Conservation (phyloP, 768 basidiomycete genomes). For the Coprinopsis marcescibilis region DNA sequence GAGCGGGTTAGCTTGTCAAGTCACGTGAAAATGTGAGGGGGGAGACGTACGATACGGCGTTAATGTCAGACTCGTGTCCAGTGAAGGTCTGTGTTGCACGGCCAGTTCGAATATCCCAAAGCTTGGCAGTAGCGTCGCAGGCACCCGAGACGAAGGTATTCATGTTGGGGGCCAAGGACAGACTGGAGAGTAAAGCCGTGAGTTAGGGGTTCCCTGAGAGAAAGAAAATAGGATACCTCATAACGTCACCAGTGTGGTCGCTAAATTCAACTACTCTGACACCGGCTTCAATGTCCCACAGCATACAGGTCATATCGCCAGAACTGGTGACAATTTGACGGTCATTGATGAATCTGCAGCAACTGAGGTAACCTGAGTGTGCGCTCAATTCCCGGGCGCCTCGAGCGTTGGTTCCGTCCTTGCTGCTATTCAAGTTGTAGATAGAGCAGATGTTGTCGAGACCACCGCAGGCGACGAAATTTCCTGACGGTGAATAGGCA, state of each 20-base stretch:
- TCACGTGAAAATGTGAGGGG: conserved; percentile 10
- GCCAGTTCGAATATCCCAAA: conserved; percentile 98
- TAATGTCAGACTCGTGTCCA: conserved; percentile 98
- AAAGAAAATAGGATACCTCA: conserved; percentile 67
- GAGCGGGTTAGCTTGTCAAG: conserved; percentile 11
- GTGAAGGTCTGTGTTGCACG: conserved; percentile 98
- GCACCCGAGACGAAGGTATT: conserved; percentile 98
- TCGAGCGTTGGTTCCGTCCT: conserved; percentile 71
- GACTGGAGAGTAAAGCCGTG: conserved; percentile 37
- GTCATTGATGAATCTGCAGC: conserved; percentile 98
- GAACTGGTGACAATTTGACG: conserved; percentile 97
- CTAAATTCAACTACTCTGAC: conserved; percentile 98
- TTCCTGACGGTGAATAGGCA: conserved; percentile 95
- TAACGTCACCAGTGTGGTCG: conserved; percentile 98
- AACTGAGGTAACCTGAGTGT: conserved; percentile 96
- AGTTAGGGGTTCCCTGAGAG: conserved; percentile 14
- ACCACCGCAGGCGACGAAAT: conserved; percentile 97
- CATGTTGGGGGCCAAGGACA: conserved; percentile 91
- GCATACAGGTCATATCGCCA: conserved; percentile 99
- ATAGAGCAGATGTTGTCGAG: conserved; percentile 99
- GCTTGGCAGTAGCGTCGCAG: conserved; percentile 96
- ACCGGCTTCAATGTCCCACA: conserved; percentile 99
- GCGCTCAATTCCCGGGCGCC: conserved; percentile 94
- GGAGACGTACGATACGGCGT: conserved; percentile 86
- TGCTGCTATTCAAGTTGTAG: conserved; percentile 85